Conservation (phyloP, 352 stramenopile species). For the Globisporangium viniferum region DNA sequence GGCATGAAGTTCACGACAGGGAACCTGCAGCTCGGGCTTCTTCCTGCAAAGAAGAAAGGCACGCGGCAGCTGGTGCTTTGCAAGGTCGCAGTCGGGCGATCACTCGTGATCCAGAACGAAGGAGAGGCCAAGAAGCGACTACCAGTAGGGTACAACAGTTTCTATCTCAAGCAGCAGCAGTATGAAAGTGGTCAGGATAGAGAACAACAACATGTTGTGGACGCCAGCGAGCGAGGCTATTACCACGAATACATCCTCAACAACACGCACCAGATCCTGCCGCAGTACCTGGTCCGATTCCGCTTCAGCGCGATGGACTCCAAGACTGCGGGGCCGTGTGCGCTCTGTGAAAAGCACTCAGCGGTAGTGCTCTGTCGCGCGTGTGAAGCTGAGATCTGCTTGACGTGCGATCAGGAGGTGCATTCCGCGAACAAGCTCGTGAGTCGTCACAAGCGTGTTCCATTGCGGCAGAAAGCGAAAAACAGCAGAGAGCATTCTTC, state of each 20-base stretch:
- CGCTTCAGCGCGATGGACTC: slow-evolving; percentile 31
- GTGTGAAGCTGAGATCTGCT: slow-evolving; percentile 70
- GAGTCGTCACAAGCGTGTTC: slow-evolving; percentile 55
- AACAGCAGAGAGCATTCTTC: slow-evolving; percentile 1
- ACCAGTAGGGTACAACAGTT: slow-evolving; percentile 71
- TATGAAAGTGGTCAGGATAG: background rate
- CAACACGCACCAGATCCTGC: slow-evolving; percentile 60
- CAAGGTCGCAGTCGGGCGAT: slow-evolving; percentile 67
- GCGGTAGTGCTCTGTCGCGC: slow-evolving; percentile 52
- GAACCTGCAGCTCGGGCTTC: slow-evolving; percentile 37
- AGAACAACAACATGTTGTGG: slow-evolving; percentile 7
- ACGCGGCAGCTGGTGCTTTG: slow-evolving; percentile 68
- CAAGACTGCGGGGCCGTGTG: slow-evolving; percentile 34
- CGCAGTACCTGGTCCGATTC: slow-evolving; percentile 72
- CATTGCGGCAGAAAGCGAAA: slow-evolving; percentile 18
- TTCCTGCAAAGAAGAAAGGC: slow-evolving; percentile 12
- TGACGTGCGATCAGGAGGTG: slow-evolving; percentile 59
- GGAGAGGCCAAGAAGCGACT: slow-evolving; percentile 36
- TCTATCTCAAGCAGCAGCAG: slow-evolving; percentile 38
- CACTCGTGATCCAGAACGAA: slow-evolving; percentile 46
- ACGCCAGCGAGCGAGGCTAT: slow-evolving; percentile 35
- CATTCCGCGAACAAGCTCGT: slow-evolving; percentile 84
- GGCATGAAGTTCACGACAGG: slow-evolving; percentile 72
- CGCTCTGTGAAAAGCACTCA: slow-evolving; percentile 56
- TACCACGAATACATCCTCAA: slow-evolving; percentile 78